A percentile compares a stretch with the other conserved stretches of the same genome.
Conservation (phyloP, 1,284 basidiomycete genomes). For the Papiliotrema fonsecae region DNA sequence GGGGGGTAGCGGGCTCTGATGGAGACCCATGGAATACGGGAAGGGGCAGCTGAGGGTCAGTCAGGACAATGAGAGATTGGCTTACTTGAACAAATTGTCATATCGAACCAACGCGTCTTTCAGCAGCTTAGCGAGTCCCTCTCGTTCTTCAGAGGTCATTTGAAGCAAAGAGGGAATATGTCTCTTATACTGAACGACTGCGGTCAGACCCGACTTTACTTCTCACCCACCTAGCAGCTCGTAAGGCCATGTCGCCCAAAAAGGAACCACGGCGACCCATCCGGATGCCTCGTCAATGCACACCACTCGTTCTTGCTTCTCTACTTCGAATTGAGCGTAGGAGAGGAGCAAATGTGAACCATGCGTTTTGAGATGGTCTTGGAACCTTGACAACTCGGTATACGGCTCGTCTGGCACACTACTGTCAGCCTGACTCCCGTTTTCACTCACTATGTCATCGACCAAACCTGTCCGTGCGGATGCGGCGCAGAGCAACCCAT, state of each 20-base stretch:
- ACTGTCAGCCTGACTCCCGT: background rate
- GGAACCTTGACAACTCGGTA: slow-evolving; percentile 43
- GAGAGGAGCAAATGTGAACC: slow-evolving; percentile 64
- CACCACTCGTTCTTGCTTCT: slow-evolving; percentile 61
- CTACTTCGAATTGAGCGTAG: slow-evolving; percentile 70
- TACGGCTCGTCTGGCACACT: background rate
- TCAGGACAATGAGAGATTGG: background rate
- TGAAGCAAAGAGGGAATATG: slow-evolving; percentile 68
- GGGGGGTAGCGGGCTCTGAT: slow-evolving; percentile 65
- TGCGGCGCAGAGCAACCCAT: slow-evolving; percentile 98
- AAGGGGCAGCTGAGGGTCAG: slow-evolving; percentile 59
- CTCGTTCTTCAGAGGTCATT: slow-evolving; percentile 59
- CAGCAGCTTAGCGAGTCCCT: slow-evolving; percentile 62
- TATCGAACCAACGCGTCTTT: slow-evolving; percentile 67
- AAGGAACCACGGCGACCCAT: slow-evolving; percentile 85
- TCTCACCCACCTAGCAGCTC: slow-evolving; percentile 65
- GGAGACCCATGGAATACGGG: slow-evolving; percentile 95
- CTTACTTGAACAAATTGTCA: slow-evolving; percentile 71
- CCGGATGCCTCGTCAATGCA: slow-evolving; percentile 60
- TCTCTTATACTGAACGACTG: slow-evolving; percentile 71
- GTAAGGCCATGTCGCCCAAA: slow-evolving; percentile 96
- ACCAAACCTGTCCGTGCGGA: slow-evolving; percentile 92
- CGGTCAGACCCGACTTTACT: background rate
- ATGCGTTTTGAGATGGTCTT: slow-evolving; percentile 52
- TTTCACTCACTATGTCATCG: slow-evolving; percentile 54